Percentiles rank a stretch among this genome's conserved stretches.
phyloP scores from a whole-genome alignment of 208 protist genomes.

The Trypanosoma cruzi region DNA sequence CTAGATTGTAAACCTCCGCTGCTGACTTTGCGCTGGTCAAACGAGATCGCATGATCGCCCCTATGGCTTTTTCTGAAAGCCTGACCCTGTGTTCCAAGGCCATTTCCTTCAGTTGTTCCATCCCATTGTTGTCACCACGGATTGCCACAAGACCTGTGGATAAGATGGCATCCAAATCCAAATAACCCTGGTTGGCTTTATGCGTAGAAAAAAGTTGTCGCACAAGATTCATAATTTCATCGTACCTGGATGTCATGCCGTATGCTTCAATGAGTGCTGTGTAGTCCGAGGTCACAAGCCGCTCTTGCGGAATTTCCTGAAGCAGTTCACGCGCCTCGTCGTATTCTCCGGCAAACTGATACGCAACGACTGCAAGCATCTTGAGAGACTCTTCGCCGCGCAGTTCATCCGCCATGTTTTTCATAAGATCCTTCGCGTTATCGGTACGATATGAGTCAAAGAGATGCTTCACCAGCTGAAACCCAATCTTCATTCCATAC shows the following conservation, averaged over 20 bases:
- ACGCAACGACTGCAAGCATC: constrained; percentile 71
- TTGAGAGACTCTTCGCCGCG: constrained; percentile 49
- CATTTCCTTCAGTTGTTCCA: constrained; percentile 43
- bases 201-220: constrained; percentile 23
- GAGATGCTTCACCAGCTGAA: constrained; percentile 70
- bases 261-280: constrained; percentile 74
- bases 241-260: constrained; percentile 56
- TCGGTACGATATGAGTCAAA: constrained; percentile 86
- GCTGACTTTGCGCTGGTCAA: constrained; percentile 36
- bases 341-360: constrained; percentile 59
- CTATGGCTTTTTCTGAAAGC: constrained; percentile 68
- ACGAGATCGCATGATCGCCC: constrained; percentile 39
- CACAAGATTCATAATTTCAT: constrained; percentile 42
- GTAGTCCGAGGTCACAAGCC: constrained; percentile 56
- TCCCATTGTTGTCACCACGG: constrained; percentile 37
- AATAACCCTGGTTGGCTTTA: not conserved
- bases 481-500: constrained; percentile 69
- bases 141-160: constrained; percentile 52
- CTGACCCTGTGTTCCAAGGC: constrained; percentile 21
- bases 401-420: constrained; percentile 84
- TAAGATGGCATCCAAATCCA: constrained; percentile 50
- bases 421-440: constrained; percentile 83
- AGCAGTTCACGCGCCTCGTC: constrained; percentile 46
- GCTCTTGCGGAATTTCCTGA: constrained; percentile 44
- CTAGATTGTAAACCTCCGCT: constrained; percentile 65